Evolutionary conservation across 139 green algal genomes (phyloP).

Genomic region (Deuterostichococcus epilithicus): DNA sequence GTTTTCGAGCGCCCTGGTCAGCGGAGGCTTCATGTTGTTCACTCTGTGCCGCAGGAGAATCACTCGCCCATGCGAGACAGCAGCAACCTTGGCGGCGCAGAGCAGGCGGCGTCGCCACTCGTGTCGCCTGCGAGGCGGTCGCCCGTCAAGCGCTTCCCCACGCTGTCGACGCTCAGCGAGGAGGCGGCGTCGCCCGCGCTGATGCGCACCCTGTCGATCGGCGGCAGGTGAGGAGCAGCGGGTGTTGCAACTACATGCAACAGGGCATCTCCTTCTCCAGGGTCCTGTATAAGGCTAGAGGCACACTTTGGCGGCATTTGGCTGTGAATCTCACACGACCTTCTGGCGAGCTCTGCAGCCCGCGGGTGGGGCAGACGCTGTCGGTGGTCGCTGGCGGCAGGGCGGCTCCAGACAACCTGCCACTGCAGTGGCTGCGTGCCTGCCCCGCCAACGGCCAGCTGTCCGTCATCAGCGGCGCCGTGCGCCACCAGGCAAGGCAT

Average conservation of each 20-base stretch:
- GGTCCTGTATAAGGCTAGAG: no score
- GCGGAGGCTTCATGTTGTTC: no score
- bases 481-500: neutral
- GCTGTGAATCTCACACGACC: no score
- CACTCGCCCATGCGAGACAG: neutral
- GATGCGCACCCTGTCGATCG: neutral
- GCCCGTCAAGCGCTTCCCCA: neutral
- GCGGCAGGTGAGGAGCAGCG: neutral
- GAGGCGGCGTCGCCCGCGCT: neutral
- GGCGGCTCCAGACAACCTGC: neutral
- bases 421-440: neutral
- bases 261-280: no score
- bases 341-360: neutral
- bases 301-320: no score
- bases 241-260: no score
- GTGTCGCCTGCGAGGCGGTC: neutral
- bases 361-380: neutral
- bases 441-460: neutral
- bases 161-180: neutral
- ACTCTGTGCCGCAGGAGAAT: no score
- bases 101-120: no score
- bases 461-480: neutral
- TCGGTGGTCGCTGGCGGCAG: no score
- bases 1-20: no score
- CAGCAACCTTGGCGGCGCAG: neutral